phyloP scores from a whole-genome alignment of 2,329 filamentous ascomycete species.

The Trichoderma sp. region DNA sequence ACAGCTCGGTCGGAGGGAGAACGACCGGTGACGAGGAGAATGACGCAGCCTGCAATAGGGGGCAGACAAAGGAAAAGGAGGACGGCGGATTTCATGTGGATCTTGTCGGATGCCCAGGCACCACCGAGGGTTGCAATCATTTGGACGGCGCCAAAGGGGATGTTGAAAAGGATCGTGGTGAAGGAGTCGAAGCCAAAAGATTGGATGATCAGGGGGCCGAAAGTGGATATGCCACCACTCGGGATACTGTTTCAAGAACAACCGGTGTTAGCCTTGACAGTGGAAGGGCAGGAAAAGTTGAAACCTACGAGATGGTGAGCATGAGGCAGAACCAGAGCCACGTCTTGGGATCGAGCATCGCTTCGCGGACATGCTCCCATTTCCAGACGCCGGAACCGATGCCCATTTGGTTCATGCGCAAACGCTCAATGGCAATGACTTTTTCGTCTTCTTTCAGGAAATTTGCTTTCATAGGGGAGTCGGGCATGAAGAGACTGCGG shows the following conservation, averaged over 20 bases:
- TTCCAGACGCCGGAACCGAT: constrained; percentile 45
- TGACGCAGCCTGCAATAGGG: constrained; percentile 58
- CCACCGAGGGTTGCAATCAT: constrained; percentile 61
- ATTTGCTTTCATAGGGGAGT: constrained; percentile 62
- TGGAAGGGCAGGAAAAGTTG: too few species aligned
- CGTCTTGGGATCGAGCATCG: constrained; percentile 45
- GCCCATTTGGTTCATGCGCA: constrained; percentile 54
- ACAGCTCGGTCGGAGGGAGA: constrained; percentile 49
- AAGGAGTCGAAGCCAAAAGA: constrained; percentile 60
- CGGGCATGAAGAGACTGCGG: constrained; percentile 57
- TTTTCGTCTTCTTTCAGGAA: constrained; percentile 61
- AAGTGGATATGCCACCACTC: constrained; percentile 60
- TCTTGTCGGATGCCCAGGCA: constrained; percentile 56
- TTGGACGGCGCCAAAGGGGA: constrained; percentile 63
- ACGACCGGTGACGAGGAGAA: constrained; percentile 55
- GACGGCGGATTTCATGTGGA: constrained; percentile 59
- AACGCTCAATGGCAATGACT: constrained; percentile 59
- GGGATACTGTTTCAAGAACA: constrained; percentile 43
- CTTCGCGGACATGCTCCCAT: constrained; percentile 47
- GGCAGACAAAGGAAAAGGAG: constrained; percentile 57
- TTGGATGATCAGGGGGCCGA: constrained; percentile 60
- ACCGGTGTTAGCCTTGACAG: not conserved
- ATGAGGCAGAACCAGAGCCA: constrained; percentile 50
- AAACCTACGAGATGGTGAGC: constrained; percentile 54
- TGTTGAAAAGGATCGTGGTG: constrained; percentile 61